Evolutionary conservation across 495 filamentous ascomycete genomes (phyloP).

Genomic region (Lepraria neglecta): DNA sequence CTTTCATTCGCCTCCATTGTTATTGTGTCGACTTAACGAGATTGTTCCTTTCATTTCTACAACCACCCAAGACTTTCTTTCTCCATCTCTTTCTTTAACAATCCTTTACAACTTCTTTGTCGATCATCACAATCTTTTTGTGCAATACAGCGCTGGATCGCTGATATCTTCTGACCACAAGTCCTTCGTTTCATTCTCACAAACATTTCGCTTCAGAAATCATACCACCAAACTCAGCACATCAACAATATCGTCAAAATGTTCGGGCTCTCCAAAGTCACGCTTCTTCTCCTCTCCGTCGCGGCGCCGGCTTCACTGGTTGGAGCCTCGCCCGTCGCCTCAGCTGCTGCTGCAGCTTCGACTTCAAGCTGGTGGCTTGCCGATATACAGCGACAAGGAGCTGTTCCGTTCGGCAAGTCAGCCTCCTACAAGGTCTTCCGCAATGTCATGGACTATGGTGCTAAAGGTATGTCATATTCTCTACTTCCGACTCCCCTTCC

Average conservation of each 20-base stretch:
- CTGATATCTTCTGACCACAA: constrained; percentile 24
- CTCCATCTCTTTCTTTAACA: constrained; percentile 15
- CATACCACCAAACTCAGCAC: constrained; percentile 8
- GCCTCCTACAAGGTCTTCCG: constrained; percentile 67
- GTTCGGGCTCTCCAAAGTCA: constrained; percentile 23
- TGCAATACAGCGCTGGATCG: constrained; percentile 25
- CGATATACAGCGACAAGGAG: constrained; percentile 63
- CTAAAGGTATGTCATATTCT: constrained; percentile 35
- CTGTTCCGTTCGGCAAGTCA: constrained; percentile 54
- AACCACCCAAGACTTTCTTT: not conserved
- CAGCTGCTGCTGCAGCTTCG: constrained; percentile 24
- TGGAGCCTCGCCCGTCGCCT: constrained; percentile 38
- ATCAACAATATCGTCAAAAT: constrained; percentile 24
- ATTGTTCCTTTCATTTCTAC: constrained; percentile 1
- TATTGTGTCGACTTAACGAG: not conserved
- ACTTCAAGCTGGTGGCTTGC: constrained; percentile 64
- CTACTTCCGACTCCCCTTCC: constrained; percentile 30
- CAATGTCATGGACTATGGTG: constrained; percentile 81
- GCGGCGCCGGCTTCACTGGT: constrained; percentile 37
- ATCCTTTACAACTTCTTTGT: constrained; percentile 10
- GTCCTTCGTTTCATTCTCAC: constrained; percentile 14
- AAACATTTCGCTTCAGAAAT: not conserved
- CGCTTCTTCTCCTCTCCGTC: constrained; percentile 28
- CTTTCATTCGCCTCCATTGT: not conserved
- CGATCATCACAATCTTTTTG: constrained; percentile 3